A percentile compares a stretch with the other conserved stretches of the same genome.
These are phyloP conservation scores for Cercospora brassicicola DNA, from an alignment of 2,329 filamentous ascomycete species.

Conservation along the genomic window DNA sequence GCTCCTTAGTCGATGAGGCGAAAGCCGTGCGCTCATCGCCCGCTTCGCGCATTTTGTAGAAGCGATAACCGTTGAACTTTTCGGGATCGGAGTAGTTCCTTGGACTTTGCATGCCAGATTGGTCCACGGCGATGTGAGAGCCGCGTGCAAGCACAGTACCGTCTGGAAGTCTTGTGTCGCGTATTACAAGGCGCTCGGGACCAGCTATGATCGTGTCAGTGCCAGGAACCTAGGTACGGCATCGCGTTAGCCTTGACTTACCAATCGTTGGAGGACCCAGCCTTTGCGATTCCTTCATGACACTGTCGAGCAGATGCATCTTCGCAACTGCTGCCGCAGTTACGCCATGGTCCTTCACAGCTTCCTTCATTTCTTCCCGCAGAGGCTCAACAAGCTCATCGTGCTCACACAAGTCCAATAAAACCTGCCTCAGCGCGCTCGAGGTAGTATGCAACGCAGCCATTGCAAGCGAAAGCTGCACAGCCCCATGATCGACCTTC, in stretches of 20 bases:
- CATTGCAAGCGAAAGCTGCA: slow-evolving; percentile 22
- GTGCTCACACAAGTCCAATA: slow-evolving; percentile 26
- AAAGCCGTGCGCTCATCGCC: slow-evolving; percentile 18
- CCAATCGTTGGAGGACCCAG: slow-evolving; percentile 18
- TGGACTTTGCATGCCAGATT: slow-evolving; percentile 15
- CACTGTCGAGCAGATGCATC: slow-evolving; percentile 36
- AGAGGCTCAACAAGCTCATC: slow-evolving; percentile 31
- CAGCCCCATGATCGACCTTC: neutral
- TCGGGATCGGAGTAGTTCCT: slow-evolving; percentile 23
- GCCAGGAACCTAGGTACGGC: neutral
- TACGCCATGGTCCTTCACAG: slow-evolving; percentile 28
- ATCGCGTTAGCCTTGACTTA: slow-evolving; percentile 9
- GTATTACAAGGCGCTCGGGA: slow-evolving; percentile 28
- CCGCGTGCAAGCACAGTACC: slow-evolving; percentile 31
- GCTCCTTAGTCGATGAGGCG: slow-evolving; percentile 24
- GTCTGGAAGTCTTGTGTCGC: slow-evolving; percentile 31
- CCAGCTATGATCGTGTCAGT: slow-evolving; percentile 11
- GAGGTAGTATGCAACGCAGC: slow-evolving; percentile 30
- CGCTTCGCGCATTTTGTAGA: slow-evolving; percentile 21
- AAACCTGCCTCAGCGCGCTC: slow-evolving; percentile 29
- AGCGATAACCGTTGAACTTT: slow-evolving; percentile 28
- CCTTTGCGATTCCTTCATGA: slow-evolving; percentile 29
- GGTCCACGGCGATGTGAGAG: slow-evolving; percentile 13
- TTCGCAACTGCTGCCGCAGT: slow-evolving; percentile 31
- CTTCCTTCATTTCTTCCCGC: slow-evolving; percentile 30